phyloP scores from a whole-genome alignment of 2,329 filamentous ascomycete genomes.

The Aspergillus latus region DNA sequence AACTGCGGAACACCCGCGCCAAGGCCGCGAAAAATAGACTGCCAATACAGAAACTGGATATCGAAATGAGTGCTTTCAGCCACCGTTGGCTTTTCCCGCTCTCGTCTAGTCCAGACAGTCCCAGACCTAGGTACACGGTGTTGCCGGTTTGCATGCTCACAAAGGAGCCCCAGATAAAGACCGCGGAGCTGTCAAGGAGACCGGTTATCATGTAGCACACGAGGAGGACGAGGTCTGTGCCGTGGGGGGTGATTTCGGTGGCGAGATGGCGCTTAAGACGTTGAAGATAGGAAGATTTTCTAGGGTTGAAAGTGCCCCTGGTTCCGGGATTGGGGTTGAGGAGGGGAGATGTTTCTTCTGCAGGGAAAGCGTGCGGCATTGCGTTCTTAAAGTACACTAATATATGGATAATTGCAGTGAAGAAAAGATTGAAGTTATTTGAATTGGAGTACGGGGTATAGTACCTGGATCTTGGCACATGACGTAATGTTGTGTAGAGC shows the following conservation, averaged over 20 bases:
- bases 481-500: no score
- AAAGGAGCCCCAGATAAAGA: conserved; percentile 76
- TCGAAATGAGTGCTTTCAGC: conserved; percentile 71
- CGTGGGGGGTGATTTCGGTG: conserved; percentile 57
- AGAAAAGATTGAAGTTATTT: neutral
- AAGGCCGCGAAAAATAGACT: conserved; percentile 70
- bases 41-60: conserved; percentile 69
- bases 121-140: conserved; percentile 75
- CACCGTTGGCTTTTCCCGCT: conserved; percentile 52
- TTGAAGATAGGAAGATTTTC: neutral
- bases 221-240: conserved; percentile 68
- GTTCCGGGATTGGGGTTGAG: neutral
- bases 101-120: conserved; percentile 56
- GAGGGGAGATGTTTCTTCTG: neutral
- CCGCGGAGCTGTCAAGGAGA: conserved; percentile 72
- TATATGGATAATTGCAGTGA: neutral
- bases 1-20: conserved; percentile 22
- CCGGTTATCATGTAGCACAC: conserved; percentile 76
- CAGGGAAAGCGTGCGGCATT: neutral
- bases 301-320: neutral
- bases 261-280: conserved; percentile 14
- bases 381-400: neutral
- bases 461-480: no score
- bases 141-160: conserved; percentile 87
- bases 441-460: no score